Evolutionary conservation across 148 eudicot species (phyloP).

Genomic region (Vaccinium corymbosum): DNA sequence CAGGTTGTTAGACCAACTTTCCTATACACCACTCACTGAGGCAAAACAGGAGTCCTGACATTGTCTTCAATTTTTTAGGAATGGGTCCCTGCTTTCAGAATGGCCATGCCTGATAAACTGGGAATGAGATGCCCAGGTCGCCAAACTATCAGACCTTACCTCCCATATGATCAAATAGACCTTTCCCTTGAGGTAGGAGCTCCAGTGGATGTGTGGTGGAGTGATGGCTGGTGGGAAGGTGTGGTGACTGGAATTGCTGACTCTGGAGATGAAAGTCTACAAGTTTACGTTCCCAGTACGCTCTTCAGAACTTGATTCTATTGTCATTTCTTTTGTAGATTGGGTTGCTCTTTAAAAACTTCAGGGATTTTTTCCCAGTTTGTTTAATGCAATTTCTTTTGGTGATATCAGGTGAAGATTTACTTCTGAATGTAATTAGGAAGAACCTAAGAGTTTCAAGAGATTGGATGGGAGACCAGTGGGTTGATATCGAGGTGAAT

Average conservation of each 20-base stretch:
- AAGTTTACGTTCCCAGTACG: constrained; percentile 70
- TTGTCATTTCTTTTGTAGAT: neutral
- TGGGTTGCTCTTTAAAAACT: neutral
- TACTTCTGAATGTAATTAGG: constrained; percentile 40
- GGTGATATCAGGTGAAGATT: constrained; percentile 58
- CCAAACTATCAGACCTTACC: constrained; percentile 66
- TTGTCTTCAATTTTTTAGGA: constrained; percentile 43
- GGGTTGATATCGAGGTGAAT: constrained; percentile 61
- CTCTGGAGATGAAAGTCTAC: constrained; percentile 36
- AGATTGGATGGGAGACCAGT: constrained; percentile 73
- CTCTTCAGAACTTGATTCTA: neutral
- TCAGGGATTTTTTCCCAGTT: neutral
- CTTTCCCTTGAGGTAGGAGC: constrained; percentile 52
- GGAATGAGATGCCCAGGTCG: constrained; percentile 71
- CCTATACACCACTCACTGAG: neutral
- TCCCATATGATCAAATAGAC: constrained; percentile 29
- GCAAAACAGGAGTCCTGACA: constrained; percentile 1
- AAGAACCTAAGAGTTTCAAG: constrained; percentile 65
- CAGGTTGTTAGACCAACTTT: neutral
- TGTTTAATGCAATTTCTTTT: constrained; percentile 9
- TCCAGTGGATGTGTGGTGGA: constrained; percentile 97
- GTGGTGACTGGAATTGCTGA: constrained; percentile 43
- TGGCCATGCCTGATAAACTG: constrained; percentile 75
- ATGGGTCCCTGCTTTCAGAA: constrained; percentile 73
- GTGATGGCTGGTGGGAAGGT: constrained; percentile 99